Evolutionary conservation across 306 rosid genomes (phyloP), one percentile per base, ranked within the genome.

Genomic region (Trifolium dubium): DNA sequence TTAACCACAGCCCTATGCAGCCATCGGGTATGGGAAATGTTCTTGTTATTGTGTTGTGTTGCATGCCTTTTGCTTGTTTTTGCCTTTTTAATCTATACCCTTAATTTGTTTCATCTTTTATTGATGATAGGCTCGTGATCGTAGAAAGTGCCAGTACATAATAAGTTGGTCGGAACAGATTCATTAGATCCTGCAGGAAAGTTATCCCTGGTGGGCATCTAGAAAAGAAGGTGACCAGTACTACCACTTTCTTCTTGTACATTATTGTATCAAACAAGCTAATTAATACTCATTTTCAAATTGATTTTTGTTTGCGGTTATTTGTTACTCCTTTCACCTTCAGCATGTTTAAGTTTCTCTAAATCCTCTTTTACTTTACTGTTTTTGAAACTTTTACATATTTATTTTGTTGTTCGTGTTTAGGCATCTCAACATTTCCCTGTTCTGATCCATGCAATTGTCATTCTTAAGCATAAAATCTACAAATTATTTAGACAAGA

Each of bases 91-190:
- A n/a, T n/a, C 81, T 65, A 6, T 68, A 35, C 34, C 70, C 50
- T 63, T 30, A 47, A 44, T 50, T 43, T 63, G 61, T 64, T 68
- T 63, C 43, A 34, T 80, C 60, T 46, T 7, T 39, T 72, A 66
- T 78, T 76, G 14, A 54, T 72, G 63, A 50, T 78, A 91, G 97
- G 92, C 31, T 81, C 96, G 37, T 88, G 81, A 80, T 76, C 84
- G 62, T 88, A 74, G 78, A 93, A 93, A 84, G 88, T 91, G 81
- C 98, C 97, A 0, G 94, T 89, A 13, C 47, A 85, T 71, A 91
- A 93, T n/a, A n/a, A n/a, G 82, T 86, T 93, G 86, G 92, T 93
- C 39, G 85, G 98, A 80, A 91, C 97, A 67, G 96, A 93, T 88
- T 85, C 97, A 78, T 75, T 76, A 14, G 88, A 93, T 83, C 97